phyloP scores from a whole-genome alignment of 2,329 filamentous ascomycete genomes.

The Aureobasidium pullulans region DNA sequence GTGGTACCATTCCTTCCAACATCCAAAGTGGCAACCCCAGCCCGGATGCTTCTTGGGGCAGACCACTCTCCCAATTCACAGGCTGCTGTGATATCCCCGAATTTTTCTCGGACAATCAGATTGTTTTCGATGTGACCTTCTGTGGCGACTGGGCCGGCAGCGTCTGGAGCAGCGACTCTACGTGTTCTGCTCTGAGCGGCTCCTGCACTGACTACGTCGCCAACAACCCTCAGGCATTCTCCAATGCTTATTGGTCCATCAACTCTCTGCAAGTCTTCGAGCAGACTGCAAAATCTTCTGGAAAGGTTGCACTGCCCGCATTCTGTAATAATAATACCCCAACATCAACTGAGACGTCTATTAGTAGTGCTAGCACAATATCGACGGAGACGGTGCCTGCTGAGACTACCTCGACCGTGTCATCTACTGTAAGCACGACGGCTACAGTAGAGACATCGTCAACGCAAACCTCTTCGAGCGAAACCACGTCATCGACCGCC shows the following conservation, averaged over 20 bases:
- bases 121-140: conserved; percentile 29
- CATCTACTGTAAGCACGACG: not conserved
- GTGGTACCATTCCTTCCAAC: conserved; percentile 27
- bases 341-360: conserved; percentile 9
- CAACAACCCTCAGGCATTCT: conserved; percentile 29
- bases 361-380: conserved; percentile 11
- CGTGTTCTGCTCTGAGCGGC: conserved; percentile 26
- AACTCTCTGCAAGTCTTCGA: conserved; percentile 33
- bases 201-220: conserved; percentile 27
- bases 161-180: conserved; percentile 36
- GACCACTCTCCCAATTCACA: conserved; percentile 55
- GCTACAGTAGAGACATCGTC: conserved; percentile 1
- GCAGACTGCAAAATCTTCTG: conserved; percentile 7
- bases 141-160: conserved; percentile 35
- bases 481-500: not conserved
- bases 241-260: conserved; percentile 35
- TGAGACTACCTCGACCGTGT: conserved; percentile 10
- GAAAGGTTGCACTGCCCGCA: conserved; percentile 7
- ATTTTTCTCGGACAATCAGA: conserved; percentile 58
- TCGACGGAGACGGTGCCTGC: conserved; percentile 9
- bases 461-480: not conserved
- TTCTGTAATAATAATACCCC: conserved; percentile 4
- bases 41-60: conserved; percentile 53
- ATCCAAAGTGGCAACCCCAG: conserved; percentile 46
- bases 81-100: conserved; percentile 57